Evolutionary conservation across 2,329 filamentous ascomycete genomes (phyloP).

Genomic region (Alternaria viburni): DNA sequence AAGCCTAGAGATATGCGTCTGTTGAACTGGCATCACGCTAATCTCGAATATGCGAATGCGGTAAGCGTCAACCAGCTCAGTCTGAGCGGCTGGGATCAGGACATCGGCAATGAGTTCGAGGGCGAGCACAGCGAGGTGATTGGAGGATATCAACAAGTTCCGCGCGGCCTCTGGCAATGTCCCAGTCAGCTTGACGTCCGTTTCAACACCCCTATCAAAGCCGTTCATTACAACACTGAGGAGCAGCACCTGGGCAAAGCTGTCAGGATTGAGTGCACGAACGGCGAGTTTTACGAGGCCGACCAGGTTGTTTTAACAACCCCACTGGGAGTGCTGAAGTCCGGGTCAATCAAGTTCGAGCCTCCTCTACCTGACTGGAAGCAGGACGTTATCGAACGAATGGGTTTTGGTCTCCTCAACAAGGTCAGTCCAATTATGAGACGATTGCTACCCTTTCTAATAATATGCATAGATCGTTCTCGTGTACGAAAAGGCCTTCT

Average conservation of each 20-base stretch:
- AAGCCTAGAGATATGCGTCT: constrained; percentile 86
- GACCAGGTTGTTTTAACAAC: constrained; percentile 91
- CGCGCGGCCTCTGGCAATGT: constrained; percentile 80
- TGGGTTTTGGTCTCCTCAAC: constrained; percentile 94
- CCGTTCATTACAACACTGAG: constrained; percentile 65
- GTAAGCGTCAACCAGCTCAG: constrained; percentile 86
- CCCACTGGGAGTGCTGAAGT: constrained; percentile 88
- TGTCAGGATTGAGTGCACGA: constrained; percentile 66
- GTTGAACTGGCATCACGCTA: constrained; percentile 98
- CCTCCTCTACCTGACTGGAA: constrained; percentile 91
- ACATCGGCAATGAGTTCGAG: constrained; percentile 97
- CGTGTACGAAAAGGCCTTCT: constrained; percentile 88
- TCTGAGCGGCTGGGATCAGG: constrained; percentile 92
- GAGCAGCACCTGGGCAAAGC: constrained; percentile 27
- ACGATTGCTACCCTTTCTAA: constrained; percentile 9
- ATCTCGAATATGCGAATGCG: constrained; percentile 96
- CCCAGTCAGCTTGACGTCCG: constrained; percentile 79
- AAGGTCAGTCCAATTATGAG: constrained; percentile 62
- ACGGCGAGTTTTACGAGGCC: constrained; percentile 79
- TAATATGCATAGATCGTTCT: constrained; percentile 67
- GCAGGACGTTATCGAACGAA: constrained; percentile 74
- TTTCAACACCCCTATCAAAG: constrained; percentile 74
- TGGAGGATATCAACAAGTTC: constrained; percentile 91
- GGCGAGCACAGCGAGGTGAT: constrained; percentile 92
- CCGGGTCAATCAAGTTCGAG: constrained; percentile 81